Conservation (phyloP, 352 stramenopile species). For the Globisporangium apiculatum region DNA sequence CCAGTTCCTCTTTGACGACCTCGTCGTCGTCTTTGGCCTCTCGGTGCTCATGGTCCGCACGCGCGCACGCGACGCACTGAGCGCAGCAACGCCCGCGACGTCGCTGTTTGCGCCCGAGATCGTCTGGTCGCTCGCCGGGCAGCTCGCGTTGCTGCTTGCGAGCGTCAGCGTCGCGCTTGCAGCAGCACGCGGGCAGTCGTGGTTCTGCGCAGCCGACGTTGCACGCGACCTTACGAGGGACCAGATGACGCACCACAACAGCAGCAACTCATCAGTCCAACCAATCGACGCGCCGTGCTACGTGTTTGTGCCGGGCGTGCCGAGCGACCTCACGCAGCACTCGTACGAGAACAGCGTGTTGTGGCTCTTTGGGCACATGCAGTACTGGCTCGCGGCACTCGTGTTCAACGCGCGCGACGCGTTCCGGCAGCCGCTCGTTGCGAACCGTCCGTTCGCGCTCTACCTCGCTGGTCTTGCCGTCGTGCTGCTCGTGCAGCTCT, state of each 20-base stretch:
- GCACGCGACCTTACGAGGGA: conserved; percentile 21
- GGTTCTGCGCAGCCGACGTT: conserved; percentile 54
- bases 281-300: conserved; percentile 55
- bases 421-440: conserved; percentile 51
- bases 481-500: conserved; percentile 52
- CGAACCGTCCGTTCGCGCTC: conserved; percentile 41
- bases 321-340: conserved; percentile 47
- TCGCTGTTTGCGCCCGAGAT: conserved; percentile 62
- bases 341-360: conserved; percentile 76
- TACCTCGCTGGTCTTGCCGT: conserved; percentile 50
- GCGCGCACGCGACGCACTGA: conserved; percentile 26
- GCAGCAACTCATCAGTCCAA: conserved; percentile 16
- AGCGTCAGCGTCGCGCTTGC: conserved; percentile 55
- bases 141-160: conserved; percentile 45
- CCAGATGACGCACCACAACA: conserved; percentile 17
- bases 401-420: conserved; percentile 57
- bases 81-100: conserved; percentile 35
- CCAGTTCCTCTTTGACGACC: conserved; percentile 76
- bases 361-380: conserved; percentile 72
- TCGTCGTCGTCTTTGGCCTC: conserved; percentile 62
- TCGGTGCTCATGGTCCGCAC: conserved; percentile 73
- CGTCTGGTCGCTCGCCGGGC: conserved; percentile 45
- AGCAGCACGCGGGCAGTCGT: conserved; percentile 36
- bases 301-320: conserved; percentile 40
- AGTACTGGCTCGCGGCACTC: conserved; percentile 70